Evolutionary conservation across 2,329 filamentous ascomycete species (phyloP), one percentile per base, ranked within the genome.

Genomic region (Emmonsiellopsis sp.): DNA sequence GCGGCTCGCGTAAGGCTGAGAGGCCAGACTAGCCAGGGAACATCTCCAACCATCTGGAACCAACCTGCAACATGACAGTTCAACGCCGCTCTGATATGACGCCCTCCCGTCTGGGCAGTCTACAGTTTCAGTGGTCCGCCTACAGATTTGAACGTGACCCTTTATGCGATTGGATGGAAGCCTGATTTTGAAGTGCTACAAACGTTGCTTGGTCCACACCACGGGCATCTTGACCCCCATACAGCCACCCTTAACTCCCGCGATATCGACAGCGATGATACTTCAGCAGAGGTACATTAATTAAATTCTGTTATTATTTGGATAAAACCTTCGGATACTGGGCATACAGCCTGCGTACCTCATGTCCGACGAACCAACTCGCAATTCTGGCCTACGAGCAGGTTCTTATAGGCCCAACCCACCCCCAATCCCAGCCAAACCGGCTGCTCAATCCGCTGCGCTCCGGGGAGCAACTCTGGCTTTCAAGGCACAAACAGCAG

Each of bases 391-490:
- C 27, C 36, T n/a, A 11, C 10, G 14, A 49, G 36, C 21, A 39
- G 11, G 34, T 5, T 32, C 47, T 40, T 36, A 33, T 31, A 40
- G 36, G 36, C 17, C 36, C 34, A 49, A 42, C 2, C 45, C 33
- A 5, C 47, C 47, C 6, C 21, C 34, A 49, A 34, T 49, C 10
- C 47, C 36, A 40, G 31, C 47, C 6, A 49, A 49, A 49, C 36
- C 47, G 17, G 31, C 34, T 33, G 8, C 14, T 49, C 49, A 49
- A 13, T 55, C 61, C 14, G 53, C 61, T 42, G 68, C 70, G 39
- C 55, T 70, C 39, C 67, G 65, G 55, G 70, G 69, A 57, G 70
- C 70, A 51, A 64, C 65, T 32, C 59, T 65, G 21, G 69, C 69
- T 32, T 72, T 71, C 51, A 60, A 60, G 56, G 58, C 60, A 50